Base-by-base conservation (phyloP, 2,329 filamentous ascomycete species). In the Drechslerella stenobrocha region DNA sequence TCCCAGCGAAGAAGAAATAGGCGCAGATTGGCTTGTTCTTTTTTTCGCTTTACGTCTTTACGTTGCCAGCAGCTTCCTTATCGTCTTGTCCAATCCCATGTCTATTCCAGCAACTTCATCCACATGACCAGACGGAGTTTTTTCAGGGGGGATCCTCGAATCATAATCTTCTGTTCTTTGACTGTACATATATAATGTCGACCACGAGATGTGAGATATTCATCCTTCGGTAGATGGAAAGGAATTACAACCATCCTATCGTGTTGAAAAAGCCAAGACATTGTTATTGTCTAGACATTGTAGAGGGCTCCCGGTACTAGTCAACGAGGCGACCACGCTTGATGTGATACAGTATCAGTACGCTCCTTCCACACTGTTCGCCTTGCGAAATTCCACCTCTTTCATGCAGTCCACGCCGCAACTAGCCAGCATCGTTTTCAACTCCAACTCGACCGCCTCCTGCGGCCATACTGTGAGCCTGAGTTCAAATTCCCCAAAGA, bases 401-500 rank as follows among this genome's bases (percentile, higher is more conserved):
- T 55, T 55, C n/a, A 50, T 45, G 42, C 51, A 59, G 15, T 51
- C 37, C 4, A 67, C 50, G 22, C 55, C 63, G 45, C 40, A 20
- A 9, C 11, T 23, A 26, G 11, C 34, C 2, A 52, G 20, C 15
- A 46, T 26, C 9, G 26, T 22, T 24, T 32, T 6, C 9, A 67
- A 8, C n/a, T 13, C 30, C 6, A 11, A 5, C 30, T 26, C 28
- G 2, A 60, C 63, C 22, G 37, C 28, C 2, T 34, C 50, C 15
- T 45, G 20, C 4, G 48, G 55, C 13, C 56, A 13, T 24, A 67
- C 24, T 3, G 13, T 9, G 2, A 67, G 32, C 28, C 63, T 55
- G 22, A 87, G 73, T 75, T 88, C 86, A 66, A 85, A 77, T 75
- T 88, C 86, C 0, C 84, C 84, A 78, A 88, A 88, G 75, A 83